These are phyloP conservation scores for Chlamydomonas urium DNA, from an alignment of 139 green algal species.

Conservation along the genomic window DNA sequence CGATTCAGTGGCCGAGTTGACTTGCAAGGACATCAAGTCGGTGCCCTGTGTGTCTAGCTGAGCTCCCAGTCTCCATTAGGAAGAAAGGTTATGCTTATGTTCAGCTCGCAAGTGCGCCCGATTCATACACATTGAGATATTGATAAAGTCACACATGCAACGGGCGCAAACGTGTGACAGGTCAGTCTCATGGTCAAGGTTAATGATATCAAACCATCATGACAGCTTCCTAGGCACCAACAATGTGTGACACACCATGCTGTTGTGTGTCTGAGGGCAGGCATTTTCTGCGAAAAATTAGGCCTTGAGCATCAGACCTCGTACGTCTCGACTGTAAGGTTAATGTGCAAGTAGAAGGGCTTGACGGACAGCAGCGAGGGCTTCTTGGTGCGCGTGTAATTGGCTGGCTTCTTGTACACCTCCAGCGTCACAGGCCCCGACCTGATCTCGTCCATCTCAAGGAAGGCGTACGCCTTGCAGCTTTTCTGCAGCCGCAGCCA, in stretches of 20 bases:
- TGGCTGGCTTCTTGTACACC: constrained; percentile 64
- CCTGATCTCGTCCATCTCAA: constrained; percentile 61
- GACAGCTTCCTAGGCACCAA: not conserved
- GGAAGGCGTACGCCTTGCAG: constrained; percentile 43
- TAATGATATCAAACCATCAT: not conserved
- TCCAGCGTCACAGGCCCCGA: constrained; percentile 45
- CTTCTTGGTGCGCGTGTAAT: constrained; percentile 46
- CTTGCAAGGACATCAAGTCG: too few species aligned
- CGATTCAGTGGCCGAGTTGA: too few species aligned
- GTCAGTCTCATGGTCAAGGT: too few species aligned
- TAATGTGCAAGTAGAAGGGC: constrained; percentile 58
- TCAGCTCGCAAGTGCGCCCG: too few species aligned
- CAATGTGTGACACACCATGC: not conserved
- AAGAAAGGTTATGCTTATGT: too few species aligned
- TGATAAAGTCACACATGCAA: not conserved
- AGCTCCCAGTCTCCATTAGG: too few species aligned
- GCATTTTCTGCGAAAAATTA: too few species aligned
- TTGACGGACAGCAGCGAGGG: constrained; percentile 53
- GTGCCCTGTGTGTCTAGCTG: too few species aligned
- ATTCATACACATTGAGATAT: too few species aligned
- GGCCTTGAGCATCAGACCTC: not conserved
- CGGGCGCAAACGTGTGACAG: too few species aligned
- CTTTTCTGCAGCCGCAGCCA: too few species aligned
- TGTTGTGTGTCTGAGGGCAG: not conserved
- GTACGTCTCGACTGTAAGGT: constrained; percentile 22